These are phyloP conservation scores for Sugiyamaella neomexicana DNA, from an alignment of 1,139 yeast genomes.

Conservation along the genomic window DNA sequence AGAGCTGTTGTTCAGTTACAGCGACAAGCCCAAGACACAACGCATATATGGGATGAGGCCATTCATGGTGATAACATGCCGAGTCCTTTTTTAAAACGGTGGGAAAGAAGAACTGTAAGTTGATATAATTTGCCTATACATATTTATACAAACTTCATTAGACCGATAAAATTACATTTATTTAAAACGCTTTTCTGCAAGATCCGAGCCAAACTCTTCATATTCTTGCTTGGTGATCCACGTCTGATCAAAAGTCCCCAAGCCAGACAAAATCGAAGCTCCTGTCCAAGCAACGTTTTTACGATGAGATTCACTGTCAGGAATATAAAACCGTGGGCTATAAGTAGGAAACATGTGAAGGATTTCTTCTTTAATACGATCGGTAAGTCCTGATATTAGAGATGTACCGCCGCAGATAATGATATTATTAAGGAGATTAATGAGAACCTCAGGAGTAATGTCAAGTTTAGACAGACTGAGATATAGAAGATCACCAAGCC, in stretches of 20 bases:
- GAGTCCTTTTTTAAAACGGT: constrained; percentile 33
- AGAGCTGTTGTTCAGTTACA: constrained; percentile 29
- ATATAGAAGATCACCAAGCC: constrained; percentile 69
- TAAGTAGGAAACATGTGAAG: constrained; percentile 62
- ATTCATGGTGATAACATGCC: constrained; percentile 37
- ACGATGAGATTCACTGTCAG: constrained; percentile 78
- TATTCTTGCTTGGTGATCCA: constrained; percentile 94
- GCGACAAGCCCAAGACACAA: constrained; percentile 21
- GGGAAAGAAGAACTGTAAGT: constrained; percentile 37
- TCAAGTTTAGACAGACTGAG: constrained; percentile 52
- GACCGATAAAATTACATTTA: constrained; percentile 20
- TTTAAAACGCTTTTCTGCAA: constrained; percentile 43
- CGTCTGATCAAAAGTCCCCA: constrained; percentile 93
- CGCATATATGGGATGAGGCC: constrained; percentile 30
- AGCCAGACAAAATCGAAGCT: constrained; percentile 84
- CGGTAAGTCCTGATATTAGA: constrained; percentile 78
- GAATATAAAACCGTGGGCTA: constrained; percentile 67
- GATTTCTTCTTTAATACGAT: constrained; percentile 73
- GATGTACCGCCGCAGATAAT: constrained; percentile 88
- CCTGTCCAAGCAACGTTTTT: constrained; percentile 92
- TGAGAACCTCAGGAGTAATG: constrained; percentile 66
- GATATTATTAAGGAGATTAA: constrained; percentile 76
- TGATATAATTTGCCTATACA: background rate
- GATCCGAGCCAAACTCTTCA: constrained; percentile 88
- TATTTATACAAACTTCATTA: background rate